These are phyloP conservation scores for Fusarium heterosporum DNA, from an alignment of 2,329 filamentous ascomycete species.

Conservation along the genomic window DNA sequence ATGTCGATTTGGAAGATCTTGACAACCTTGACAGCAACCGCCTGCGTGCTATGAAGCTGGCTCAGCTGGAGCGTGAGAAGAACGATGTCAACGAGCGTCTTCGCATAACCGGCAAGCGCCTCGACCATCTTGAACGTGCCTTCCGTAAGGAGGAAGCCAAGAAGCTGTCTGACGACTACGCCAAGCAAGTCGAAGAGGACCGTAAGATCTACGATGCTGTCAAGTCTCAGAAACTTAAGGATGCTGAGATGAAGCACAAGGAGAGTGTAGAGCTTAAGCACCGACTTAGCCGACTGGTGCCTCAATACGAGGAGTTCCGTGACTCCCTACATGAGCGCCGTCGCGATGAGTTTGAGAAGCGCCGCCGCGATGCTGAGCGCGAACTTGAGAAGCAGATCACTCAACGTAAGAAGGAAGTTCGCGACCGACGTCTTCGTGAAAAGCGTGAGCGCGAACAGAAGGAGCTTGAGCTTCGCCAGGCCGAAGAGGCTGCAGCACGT, in stretches of 20 bases:
- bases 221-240: conserved; percentile 81
- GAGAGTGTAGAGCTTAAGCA: conserved; percentile 94
- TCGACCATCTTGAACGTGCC: conserved; percentile 96
- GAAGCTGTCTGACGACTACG: conserved; percentile 88
- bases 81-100: conserved; percentile 93
- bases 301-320: conserved; percentile 86
- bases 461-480: conserved; percentile 81
- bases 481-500: conserved; percentile 81
- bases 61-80: conserved; percentile 97
- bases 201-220: conserved; percentile 81
- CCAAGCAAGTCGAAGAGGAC: conserved; percentile 82
- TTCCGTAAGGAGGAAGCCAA: conserved; percentile 96
- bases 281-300: conserved; percentile 85
- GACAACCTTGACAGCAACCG: conserved; percentile 89
- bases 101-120: conserved; percentile 91
- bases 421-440: conserved; percentile 85
- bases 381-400: conserved; percentile 94
- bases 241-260: conserved; percentile 88
- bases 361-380: conserved; percentile 88
- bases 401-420: conserved; percentile 86
- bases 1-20: conserved; percentile 83
- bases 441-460: conserved; percentile 86
- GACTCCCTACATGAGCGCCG: conserved; percentile 85
- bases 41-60: conserved; percentile 93
- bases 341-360: conserved; percentile 95